Conservation (phyloP, 805 yeast species). For the Yamadazyma ubonensis region DNA sequence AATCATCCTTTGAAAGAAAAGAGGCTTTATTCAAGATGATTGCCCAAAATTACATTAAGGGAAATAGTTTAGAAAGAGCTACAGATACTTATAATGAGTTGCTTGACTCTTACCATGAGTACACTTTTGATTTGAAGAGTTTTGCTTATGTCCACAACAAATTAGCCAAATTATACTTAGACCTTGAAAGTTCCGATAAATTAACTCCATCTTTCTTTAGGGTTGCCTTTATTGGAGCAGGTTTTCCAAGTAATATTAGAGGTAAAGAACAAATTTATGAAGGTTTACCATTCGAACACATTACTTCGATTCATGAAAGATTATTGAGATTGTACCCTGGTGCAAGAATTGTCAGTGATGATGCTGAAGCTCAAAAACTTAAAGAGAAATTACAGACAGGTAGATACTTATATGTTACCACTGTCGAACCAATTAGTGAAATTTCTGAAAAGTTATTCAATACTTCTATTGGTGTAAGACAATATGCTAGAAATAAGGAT, state of each 20-base stretch:
- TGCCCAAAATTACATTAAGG: slow-evolving; percentile 66
- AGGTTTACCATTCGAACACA: slow-evolving; percentile 85
- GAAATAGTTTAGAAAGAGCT: slow-evolving; percentile 76
- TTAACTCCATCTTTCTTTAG: slow-evolving; percentile 75
- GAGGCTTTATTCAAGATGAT: slow-evolving; percentile 68
- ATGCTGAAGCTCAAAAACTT: slow-evolving; percentile 54
- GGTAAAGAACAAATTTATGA: slow-evolving; percentile 79
- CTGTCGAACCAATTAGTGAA: slow-evolving; percentile 68
- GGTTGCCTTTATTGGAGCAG: slow-evolving; percentile 77
- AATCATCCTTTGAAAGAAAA: slow-evolving; percentile 76
- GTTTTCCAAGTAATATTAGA: slow-evolving; percentile 76
- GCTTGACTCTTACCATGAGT: slow-evolving; percentile 67
- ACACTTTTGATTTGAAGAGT: slow-evolving; percentile 74
- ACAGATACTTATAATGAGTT: slow-evolving; percentile 75
- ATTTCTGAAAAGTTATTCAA: slow-evolving; percentile 46
- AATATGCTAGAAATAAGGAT: slow-evolving; percentile 73
- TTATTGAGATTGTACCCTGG: slow-evolving; percentile 77
- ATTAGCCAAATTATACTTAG: slow-evolving; percentile 65
- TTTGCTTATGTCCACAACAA: slow-evolving; percentile 68
- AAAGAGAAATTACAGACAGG: slow-evolving; percentile 60
- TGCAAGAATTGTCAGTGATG: slow-evolving; percentile 64
- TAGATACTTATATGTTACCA: slow-evolving; percentile 65
- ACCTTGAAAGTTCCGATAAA: slow-evolving; percentile 67
- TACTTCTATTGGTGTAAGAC: slow-evolving; percentile 60
- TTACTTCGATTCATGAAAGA: slow-evolving; percentile 77